Evolutionary conservation across 1,284 basidiomycete species (phyloP).

Genomic region (Tilletiaria anomala): DNA sequence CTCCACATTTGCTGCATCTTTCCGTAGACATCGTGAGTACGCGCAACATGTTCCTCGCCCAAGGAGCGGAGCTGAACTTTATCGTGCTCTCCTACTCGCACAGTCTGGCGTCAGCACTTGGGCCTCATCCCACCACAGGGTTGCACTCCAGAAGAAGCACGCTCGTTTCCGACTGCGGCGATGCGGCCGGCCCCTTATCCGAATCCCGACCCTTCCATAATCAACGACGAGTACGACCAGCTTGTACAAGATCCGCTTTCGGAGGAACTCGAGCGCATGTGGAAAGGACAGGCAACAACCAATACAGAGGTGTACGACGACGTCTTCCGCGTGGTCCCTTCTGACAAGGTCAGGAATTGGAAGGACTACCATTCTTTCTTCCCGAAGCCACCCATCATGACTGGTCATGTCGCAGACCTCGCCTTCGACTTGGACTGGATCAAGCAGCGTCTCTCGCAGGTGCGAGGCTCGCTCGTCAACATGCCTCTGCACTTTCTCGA

Average conservation of each 20-base stretch:
- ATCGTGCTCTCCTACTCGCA: slow-evolving; percentile 15
- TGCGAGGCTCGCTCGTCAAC: slow-evolving; percentile 46
- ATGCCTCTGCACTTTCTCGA: slow-evolving; percentile 64
- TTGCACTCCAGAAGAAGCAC: slow-evolving; percentile 3
- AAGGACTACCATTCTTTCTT: slow-evolving; percentile 45
- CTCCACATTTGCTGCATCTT: slow-evolving; percentile 57
- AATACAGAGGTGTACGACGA: slow-evolving; percentile 71
- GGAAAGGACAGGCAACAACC: slow-evolving; percentile 57
- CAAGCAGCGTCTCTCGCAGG: slow-evolving; percentile 56
- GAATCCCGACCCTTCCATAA: slow-evolving; percentile 7
- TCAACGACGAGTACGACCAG: slow-evolving; percentile 47
- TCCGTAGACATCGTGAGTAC: slow-evolving; percentile 61
- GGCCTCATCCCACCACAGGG: slow-evolving; percentile 16
- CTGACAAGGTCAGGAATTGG: slow-evolving; percentile 53
- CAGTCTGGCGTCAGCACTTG: slow-evolving; percentile 37
- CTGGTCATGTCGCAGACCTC: slow-evolving; percentile 61
- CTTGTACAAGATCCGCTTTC: slow-evolving; percentile 9
- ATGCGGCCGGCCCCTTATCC: slow-evolving; percentile 8
- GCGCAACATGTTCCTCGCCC: too few relatives aligned
- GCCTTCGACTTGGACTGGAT: slow-evolving; percentile 52
- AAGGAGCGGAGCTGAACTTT: slow-evolving; percentile 46
- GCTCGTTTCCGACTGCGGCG: slow-evolving; percentile 4
- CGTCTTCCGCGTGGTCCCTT: slow-evolving; percentile 66
- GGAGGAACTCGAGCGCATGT: slow-evolving; percentile 29
- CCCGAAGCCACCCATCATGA: slow-evolving; percentile 50